These are phyloP conservation scores for Xylaria acuta DNA, from an alignment of 495 filamentous ascomycete species.

Conservation along the genomic window DNA sequence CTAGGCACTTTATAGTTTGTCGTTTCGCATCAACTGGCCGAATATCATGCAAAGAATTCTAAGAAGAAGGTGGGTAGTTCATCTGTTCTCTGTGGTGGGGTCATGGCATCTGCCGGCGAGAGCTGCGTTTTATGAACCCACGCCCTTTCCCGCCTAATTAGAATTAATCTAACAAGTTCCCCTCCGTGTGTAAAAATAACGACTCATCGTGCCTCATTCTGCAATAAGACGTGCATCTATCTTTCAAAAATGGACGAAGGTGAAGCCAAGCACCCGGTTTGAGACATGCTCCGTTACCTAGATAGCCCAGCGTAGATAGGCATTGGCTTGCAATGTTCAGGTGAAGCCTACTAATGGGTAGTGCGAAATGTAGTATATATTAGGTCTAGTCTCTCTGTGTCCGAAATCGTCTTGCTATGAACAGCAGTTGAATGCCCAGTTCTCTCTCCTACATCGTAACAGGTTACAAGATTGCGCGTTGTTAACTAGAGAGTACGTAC, in stretches of 20 bases:
- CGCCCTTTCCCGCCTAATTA: constrained; percentile 40
- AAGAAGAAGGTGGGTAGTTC: not conserved
- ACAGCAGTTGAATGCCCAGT: not conserved
- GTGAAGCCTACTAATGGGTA: not conserved
- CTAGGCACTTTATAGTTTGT: not conserved
- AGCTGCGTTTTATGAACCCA: constrained; percentile 19
- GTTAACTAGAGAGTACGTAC: not conserved
- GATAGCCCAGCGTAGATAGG: constrained; percentile 1
- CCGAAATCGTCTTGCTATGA: not conserved
- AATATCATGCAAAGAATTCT: not conserved
- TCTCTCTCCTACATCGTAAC: not conserved
- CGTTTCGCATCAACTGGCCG: too few species aligned
- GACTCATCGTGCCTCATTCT: constrained; percentile 24
- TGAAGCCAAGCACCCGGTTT: constrained; percentile 15
- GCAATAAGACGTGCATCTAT: not conserved
- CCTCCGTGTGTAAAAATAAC: constrained; percentile 34
- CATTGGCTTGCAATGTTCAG: not conserved
- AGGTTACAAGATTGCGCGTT: not conserved
- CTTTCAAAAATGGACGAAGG: not conserved
- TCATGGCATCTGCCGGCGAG: constrained; percentile 33
- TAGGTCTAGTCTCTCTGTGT: not conserved
- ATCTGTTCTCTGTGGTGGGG: not conserved
- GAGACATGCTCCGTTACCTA: constrained; percentile 8
- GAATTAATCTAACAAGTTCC: constrained; percentile 34
- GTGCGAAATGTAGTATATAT: not conserved